A percentile compares a stretch with the other conserved stretches of the same genome.
Conservation (phyloP, 1,139 yeast species). For the Suzukiozyma palmioleophila region DNA sequence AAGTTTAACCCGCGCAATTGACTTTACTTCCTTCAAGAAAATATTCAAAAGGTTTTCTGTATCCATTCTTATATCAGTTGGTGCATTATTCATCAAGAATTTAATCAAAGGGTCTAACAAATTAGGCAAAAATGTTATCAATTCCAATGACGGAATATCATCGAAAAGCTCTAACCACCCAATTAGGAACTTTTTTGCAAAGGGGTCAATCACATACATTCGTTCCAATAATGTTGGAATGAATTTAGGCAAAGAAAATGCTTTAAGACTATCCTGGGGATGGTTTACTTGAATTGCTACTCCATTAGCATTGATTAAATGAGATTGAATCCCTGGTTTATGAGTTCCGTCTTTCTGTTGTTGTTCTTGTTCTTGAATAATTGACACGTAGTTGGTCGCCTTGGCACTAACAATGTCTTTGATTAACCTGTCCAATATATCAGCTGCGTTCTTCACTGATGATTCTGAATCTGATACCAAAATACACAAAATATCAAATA, state of each 20-base stretch:
- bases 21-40: constrained; percentile 74
- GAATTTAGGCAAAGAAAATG: constrained; percentile 83
- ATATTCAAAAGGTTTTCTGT: constrained; percentile 75
- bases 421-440: constrained; percentile 80
- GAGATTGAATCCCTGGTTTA: constrained; percentile 38
- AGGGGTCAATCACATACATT: constrained; percentile 88
- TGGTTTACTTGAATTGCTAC: constrained; percentile 58
- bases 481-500: constrained; percentile 87
- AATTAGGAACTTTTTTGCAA: constrained; percentile 84
- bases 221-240: constrained; percentile 88
- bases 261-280: constrained; percentile 59
- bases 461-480: constrained; percentile 90
- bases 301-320: constrained; percentile 47
- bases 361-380: constrained; percentile 55
- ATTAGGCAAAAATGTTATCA: constrained; percentile 83
- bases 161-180: constrained; percentile 91
- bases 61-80: constrained; percentile 82
- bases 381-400: constrained; percentile 86
- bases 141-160: constrained; percentile 87
- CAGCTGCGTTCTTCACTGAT: constrained; percentile 94
- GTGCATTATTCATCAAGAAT: constrained; percentile 73
- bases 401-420: constrained; percentile 96
- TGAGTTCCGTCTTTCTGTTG: constrained; percentile 30
- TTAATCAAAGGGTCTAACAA: constrained; percentile 82
- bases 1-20: constrained; percentile 65